Percentiles rank a stretch among this genome's conserved stretches.
phyloP scores from a whole-genome alignment of 176 grass and related monocot genomes.

The bread wheat (Triticum aestivum) region IWGSC_CS_RefSeq_v2.1 NC_057801.1:38291312-38291811 shows the following conservation, averaged over 20 bases:
- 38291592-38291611: background rate
- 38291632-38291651: constrained; percentile 45
- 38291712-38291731: constrained; percentile 43
- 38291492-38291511: constrained; percentile 49
- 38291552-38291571: constrained; percentile 42
- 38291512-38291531: background rate
- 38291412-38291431: constrained; percentile 43
- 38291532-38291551: background rate
- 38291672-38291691: constrained; percentile 53
- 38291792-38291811: constrained; percentile 60
- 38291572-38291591: background rate
- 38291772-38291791: constrained; percentile 32
- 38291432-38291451: constrained; percentile 45
- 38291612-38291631: background rate
- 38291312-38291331: background rate
- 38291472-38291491: constrained; percentile 61
- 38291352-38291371: constrained; percentile 8
- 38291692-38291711: constrained; percentile 29
- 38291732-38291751: constrained; percentile 50
- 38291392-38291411: constrained; percentile 42
- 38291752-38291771: constrained; percentile 35
- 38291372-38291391: constrained; percentile 14
- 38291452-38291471: constrained; percentile 42
- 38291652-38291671: constrained; percentile 47
- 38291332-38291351: background rate